Evolutionary conservation across 73 alveolate genomes (phyloP), one percentile per base, ranked within the genome.

Genomic region (Symbiodinium natans): DNA sequence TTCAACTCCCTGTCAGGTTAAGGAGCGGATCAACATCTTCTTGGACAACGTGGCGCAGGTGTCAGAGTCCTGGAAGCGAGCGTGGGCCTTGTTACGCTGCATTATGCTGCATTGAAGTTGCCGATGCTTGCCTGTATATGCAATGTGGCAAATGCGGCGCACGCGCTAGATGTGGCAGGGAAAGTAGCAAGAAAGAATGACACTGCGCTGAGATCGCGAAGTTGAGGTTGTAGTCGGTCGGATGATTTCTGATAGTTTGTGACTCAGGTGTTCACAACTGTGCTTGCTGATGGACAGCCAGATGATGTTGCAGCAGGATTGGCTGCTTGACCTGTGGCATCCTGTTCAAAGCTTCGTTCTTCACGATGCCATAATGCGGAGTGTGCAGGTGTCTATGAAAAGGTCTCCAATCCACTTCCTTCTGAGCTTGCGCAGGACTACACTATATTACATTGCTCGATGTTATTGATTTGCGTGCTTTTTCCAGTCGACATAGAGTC

Each of bases 231-330:
- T 27, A 56, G 33, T 29, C 29, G 36, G 36, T 23, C 21, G 13
- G 59, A 46, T 46, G 6, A 3, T 59, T 25, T 8, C 15, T 25
- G 77, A 9, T 10, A 25, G 2, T 10, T 31, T 0, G 6, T 15
- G 31, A 38, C 59, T 9, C 33, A 90, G 96, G 87, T 90, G 21
- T 90, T 90, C 27, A 68, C 75, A 31, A 41, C 77, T 8, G 87
- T 90, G n/a, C 96, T 71, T 27, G 96, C 96, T 1, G 96, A 90
- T 39, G 96, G 96, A 52, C 96, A 90, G 96, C 96, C 96, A 23
- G 96, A 90, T 8, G 96, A 90, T 68, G 96, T 90, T 19, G 86
- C 96, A 0, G 86, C 87, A 90, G 96, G 96, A 90, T 48, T 3
- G 33, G 27, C 84, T 5, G n/a, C 29, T 29, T 3, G 39, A 73